These are phyloP conservation scores for Aspergillus cavernicola DNA, from an alignment of 495 filamentous ascomycete species.

Conservation along the genomic window DNA sequence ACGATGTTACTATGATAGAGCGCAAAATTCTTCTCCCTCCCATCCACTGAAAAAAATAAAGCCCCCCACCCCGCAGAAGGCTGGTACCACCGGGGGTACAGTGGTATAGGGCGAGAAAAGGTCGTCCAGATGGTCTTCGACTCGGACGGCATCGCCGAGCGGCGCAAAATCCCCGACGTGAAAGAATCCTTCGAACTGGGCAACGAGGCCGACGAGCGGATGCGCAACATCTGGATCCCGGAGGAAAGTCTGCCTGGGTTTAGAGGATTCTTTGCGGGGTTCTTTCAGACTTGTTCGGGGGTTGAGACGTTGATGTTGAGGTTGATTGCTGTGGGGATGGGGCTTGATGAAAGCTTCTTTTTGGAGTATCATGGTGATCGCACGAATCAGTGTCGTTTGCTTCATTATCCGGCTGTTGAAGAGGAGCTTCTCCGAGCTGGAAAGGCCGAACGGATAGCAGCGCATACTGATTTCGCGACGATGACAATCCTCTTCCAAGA, in stretches of 20 bases:
- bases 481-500: conserved; percentile 52
- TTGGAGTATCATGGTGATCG: background rate
- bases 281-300: background rate
- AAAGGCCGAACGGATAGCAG: conserved; percentile 4
- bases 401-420: conserved; percentile 3
- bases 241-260: conserved; percentile 1
- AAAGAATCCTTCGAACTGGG: conserved; percentile 8
- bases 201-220: background rate
- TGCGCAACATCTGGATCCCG: conserved; percentile 5
- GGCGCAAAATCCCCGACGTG: background rate
- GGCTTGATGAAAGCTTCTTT: background rate
- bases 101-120: background rate
- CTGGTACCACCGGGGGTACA: conserved; percentile 7
- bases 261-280: background rate
- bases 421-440: background rate
- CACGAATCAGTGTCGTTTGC: conserved; percentile 4
- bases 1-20: background rate
- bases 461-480: conserved; percentile 46
- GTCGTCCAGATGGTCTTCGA: conserved; percentile 4
- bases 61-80: background rate
- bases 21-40: conserved; percentile 4
- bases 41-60: conserved; percentile 1
- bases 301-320: background rate
- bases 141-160: background rate
- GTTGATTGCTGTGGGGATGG: background rate